These are phyloP conservation scores for Saccharomycopsis schoenii DNA, from an alignment of 805 yeast species.

Conservation along the genomic window DNA sequence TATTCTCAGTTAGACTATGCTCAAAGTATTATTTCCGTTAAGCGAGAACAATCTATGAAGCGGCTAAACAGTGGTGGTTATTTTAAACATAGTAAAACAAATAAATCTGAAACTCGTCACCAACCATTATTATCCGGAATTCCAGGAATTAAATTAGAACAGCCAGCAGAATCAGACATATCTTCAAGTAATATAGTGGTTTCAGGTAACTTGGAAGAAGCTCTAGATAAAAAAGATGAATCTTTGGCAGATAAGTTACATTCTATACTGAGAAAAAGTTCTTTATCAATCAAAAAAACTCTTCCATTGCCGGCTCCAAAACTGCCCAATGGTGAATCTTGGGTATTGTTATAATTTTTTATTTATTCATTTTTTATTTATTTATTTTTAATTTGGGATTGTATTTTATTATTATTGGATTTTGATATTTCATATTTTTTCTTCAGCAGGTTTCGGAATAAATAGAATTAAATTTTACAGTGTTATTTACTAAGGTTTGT, in stretches of 20 bases:
- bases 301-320: neutral
- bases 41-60: neutral
- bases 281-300: neutral
- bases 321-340: neutral
- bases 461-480: neutral
- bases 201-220: neutral
- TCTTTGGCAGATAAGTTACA: neutral
- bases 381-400: neutral
- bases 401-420: neutral
- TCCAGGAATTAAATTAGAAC: neutral
- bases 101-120: neutral
- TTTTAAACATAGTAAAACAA: neutral
- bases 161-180: neutral
- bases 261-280: neutral
- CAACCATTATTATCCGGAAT: neutral
- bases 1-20: conserved; percentile 77
- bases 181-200: neutral
- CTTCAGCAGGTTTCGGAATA: neutral
- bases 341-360: neutral
- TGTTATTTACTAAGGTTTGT: neutral
- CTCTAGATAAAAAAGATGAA: neutral
- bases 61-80: neutral
- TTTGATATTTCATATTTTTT: neutral
- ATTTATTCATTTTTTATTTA: neutral
- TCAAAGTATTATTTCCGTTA: conserved; percentile 29